phyloP scores from a whole-genome alignment of 208 protist species.

The Leishmania lainsoni region DNA sequence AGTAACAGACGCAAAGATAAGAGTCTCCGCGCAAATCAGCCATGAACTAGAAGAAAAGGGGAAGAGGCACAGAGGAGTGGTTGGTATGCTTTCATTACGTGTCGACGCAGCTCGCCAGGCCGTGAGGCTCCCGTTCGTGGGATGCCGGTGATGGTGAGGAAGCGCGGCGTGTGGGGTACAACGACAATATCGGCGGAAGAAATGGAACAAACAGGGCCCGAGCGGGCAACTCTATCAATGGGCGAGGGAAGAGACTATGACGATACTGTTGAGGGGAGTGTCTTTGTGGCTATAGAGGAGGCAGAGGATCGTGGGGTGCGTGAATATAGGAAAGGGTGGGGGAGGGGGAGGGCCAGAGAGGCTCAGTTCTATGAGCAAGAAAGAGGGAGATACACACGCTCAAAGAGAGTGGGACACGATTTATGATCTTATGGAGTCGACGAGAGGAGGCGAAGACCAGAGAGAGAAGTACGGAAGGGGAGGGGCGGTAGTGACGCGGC shows the following conservation, averaged over 20 bases:
- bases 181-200: neutral
- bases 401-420: neutral
- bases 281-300: neutral
- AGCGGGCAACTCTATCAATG: neutral
- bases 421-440: neutral
- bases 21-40: neutral
- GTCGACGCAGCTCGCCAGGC: neutral
- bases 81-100: neutral
- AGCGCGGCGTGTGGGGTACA: neutral
- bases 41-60: neutral
- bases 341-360: neutral
- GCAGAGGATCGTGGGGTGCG: neutral
- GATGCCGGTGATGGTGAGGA: neutral
- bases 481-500: neutral
- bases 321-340: neutral
- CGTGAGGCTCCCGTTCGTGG: neutral
- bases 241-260: neutral
- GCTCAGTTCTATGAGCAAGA: neutral
- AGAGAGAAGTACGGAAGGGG: neutral
- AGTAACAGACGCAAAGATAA: neutral
- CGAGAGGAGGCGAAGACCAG: neutral
- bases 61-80: neutral
- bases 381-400: neutral
- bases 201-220: neutral
- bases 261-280: neutral